These are phyloP conservation scores for Blepharisma stoltei DNA, from an alignment of 73 alveolate species.

Conservation along the genomic window DNA sequence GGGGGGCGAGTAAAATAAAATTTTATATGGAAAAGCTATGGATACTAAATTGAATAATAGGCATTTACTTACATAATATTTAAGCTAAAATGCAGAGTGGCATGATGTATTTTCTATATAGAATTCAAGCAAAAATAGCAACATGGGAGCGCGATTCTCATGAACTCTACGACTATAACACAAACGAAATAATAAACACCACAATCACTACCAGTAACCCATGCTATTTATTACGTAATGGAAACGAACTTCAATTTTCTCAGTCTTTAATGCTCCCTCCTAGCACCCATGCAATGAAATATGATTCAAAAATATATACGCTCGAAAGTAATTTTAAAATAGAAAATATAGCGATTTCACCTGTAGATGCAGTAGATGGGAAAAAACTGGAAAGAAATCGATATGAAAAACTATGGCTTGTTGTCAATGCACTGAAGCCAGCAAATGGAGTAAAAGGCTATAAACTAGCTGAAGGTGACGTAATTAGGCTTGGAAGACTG, in stretches of 20 bases:
- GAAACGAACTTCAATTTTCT: constrained; percentile 40
- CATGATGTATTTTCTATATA: not conserved
- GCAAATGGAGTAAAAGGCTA: constrained; percentile 51
- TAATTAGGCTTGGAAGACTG: constrained; percentile 60
- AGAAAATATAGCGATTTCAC: not conserved
- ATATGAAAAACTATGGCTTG: constrained; percentile 69
- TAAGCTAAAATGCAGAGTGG: not conserved
- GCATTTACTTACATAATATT: too few species aligned
- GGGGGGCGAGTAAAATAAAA: too few species aligned
- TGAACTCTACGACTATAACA: constrained; percentile 68
- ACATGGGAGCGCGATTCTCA: constrained; percentile 74
- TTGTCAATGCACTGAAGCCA: constrained; percentile 53
- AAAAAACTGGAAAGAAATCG: not conserved
- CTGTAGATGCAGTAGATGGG: not conserved
- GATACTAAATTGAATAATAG: too few species aligned
- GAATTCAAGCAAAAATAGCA: constrained; percentile 23
- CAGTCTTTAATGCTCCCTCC: not conserved
- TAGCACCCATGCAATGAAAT: not conserved
- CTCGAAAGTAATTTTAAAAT: not conserved
- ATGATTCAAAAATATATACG: not conserved
- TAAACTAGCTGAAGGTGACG: constrained; percentile 50
- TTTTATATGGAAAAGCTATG: too few species aligned
- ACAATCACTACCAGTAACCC: constrained; percentile 43
- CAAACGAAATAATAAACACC: constrained; percentile 50
- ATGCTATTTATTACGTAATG: constrained; percentile 36